Conservation (phyloP, 495 filamentous ascomycete genomes). For the Terfezia claveryi region DNA sequence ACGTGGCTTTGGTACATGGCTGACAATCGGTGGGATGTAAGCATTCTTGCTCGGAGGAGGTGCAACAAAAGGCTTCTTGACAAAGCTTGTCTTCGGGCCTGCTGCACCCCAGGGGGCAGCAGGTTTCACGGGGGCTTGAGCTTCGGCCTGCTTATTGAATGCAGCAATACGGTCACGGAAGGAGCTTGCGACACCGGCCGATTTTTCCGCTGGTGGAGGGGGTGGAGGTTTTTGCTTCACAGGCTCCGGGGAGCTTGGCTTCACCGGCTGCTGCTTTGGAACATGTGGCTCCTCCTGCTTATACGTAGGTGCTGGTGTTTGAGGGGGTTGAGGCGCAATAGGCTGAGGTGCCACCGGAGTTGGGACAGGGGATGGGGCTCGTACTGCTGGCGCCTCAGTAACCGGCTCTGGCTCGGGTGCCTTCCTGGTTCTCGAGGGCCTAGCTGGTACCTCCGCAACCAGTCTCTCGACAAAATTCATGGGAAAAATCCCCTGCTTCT, state of each 20-base stretch:
- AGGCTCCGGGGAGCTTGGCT: conserved; percentile 22
- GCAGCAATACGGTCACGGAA: conserved; percentile 91
- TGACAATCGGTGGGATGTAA: conserved; percentile 46
- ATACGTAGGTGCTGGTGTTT: background rate
- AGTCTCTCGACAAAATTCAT: conserved; percentile 92
- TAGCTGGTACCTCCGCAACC: conserved; percentile 72
- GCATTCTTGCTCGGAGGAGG: conserved; percentile 86
- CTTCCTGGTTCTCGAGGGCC: conserved; percentile 43
- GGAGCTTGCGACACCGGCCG: conserved; percentile 33
- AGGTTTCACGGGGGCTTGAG: conserved; percentile 46
- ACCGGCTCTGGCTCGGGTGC: conserved; percentile 46
- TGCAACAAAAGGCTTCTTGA: conserved; percentile 97
- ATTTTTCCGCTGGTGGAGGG: conserved; percentile 60
- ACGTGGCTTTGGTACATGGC: conserved; percentile 49
- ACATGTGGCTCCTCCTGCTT: conserved; percentile 15
- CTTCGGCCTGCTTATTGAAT: conserved; percentile 75
- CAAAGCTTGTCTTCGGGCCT: conserved; percentile 42
- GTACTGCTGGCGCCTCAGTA: conserved; percentile 13
- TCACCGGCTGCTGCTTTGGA: conserved; percentile 11
- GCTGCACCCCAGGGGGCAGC: conserved; percentile 59
- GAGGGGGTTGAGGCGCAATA: conserved; percentile 19
- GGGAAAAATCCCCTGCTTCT: conserved; percentile 79
- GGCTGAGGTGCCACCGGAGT: conserved; percentile 22
- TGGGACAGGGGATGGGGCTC: conserved; percentile 10
- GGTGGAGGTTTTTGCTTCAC: conserved; percentile 12